Base-by-base conservation (phyloP, 352 stramenopile species). In the Phytopythium kandeliae region DNA sequence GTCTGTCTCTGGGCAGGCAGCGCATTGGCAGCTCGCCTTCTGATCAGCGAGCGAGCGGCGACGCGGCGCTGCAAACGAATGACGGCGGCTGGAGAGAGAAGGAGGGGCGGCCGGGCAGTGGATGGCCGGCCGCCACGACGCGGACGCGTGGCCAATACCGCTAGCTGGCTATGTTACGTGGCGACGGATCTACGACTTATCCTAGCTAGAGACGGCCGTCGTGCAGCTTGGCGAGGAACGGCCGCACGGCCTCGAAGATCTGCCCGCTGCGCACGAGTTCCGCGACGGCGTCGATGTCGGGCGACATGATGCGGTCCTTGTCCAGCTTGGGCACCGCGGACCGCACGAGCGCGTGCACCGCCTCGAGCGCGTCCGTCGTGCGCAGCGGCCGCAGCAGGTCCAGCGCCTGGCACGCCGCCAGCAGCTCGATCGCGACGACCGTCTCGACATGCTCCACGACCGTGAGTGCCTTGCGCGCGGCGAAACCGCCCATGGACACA, bases 401-500 rank as follows among this genome's bases (percentile, higher is more conserved):
- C n/a, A 96, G 68, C n/a, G 78, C 86, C 57, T 96, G 86, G 55
- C 86, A 96, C 6, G 81, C 81, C 10, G 81, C 82, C 33, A 95
- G 69, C 38, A 96, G 66, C 66, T 96, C 86, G 54, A 96, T 95
- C 10, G 86, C 85, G 11, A 96, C 67, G 10, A 96, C 85, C 13
- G 74, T 89, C 55, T 96, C 81, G 13, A 95, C 86, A 51, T 96
- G 85, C 57, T 90, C 69, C 3, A 93, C 84, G 38, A 96, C 81
- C 11, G 75, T 87, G 26, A 96, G 57, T 26, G 84, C 80, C 75
- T 95, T 95, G 43, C 81, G 72, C 11, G 86, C 78, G 4, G 84
- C 78, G 34, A 89, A 94, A 24, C 84, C 82, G 40, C 86, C 86
- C 86, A 95, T 96, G 11, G 78, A 94, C 38, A 95, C 86, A 64